phyloP scores from a whole-genome alignment of 2,329 filamentous ascomycete genomes.

The Rugonectria rugulosa region DNA sequence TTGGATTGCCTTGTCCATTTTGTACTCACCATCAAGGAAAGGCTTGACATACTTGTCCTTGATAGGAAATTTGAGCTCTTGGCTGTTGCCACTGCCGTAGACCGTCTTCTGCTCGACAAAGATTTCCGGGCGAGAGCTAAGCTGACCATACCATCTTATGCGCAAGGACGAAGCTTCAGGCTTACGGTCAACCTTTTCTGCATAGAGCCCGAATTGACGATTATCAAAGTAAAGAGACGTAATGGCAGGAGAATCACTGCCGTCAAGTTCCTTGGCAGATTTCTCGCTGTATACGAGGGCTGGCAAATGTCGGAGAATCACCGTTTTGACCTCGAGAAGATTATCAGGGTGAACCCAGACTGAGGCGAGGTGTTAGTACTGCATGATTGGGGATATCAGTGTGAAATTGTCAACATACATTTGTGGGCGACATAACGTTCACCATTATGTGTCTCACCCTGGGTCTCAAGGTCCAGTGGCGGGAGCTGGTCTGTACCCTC shows the following conservation, averaged over 20 bases:
- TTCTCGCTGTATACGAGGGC: constrained; percentile 93
- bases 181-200: constrained; percentile 79
- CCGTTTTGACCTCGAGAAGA: constrained; percentile 94
- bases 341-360: constrained; percentile 98
- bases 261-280: constrained; percentile 81
- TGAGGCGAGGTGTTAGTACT: constrained; percentile 43
- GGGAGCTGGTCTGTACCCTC: constrained; percentile 50
- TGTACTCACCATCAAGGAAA: constrained; percentile 87
- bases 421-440: constrained; percentile 87
- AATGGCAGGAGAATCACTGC: constrained; percentile 84
- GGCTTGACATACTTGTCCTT: constrained; percentile 94
- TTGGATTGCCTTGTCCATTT: constrained; percentile 87
- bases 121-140: constrained; percentile 80
- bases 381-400: background rate
- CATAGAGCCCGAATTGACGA: constrained; percentile 84
- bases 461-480: constrained; percentile 57
- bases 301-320: constrained; percentile 88
- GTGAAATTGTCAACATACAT: constrained; percentile 60
- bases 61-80: constrained; percentile 81
- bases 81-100: constrained; percentile 76
- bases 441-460: constrained; percentile 65
- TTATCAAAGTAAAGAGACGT: constrained; percentile 98
- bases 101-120: constrained; percentile 90
- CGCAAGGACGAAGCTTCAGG: constrained; percentile 82
- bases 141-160: constrained; percentile 89